Evolutionary conservation across 2,329 filamentous ascomycete species (phyloP), one percentile per base, ranked within the genome.

Genomic region (Curvularia verruculosa): DNA sequence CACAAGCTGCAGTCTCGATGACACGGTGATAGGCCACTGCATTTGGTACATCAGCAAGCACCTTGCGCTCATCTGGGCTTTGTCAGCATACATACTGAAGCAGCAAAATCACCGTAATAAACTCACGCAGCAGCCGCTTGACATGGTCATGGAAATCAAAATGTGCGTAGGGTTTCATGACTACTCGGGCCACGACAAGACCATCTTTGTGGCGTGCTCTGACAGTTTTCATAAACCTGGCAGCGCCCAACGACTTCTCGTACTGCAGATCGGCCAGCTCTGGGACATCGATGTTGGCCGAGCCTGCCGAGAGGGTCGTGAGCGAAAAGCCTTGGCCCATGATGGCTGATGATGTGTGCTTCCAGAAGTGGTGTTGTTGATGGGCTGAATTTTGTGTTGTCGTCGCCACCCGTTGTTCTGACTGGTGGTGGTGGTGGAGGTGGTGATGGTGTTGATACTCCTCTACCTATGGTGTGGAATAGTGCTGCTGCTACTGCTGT

Each of bases 291-390:
- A 99, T 96, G 68, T 92, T 92, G 56, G 93, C 93, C 52, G 92
- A 90, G 74, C 93, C 95, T 61, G 92, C 91, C 52, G 92, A 95
- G 64, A 96, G 90, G 73, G 92, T 93, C 52, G 92, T 91, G 69
- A 96, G 87, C 61, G 94, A 97, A 80, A 97, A 97, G 64, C 92
- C 93, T 84, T 99, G 95, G 64, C 95, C 95, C 95, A 99, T 99
- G 67, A 56, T 80, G 74, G 46, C 37, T 52, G 47, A 54, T 43
- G 46, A 53, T 49, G 28, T 44, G 57, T 53, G 58, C 50, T 59
- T 58, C 53, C 28, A 39, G 45, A n/a, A 48, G 48, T 54, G 36
- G 4, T 29, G 9, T n/a, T 23, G 15, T 18, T 26, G 50, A 21
- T 44, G n/a, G n/a, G n/a, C n/a, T n/a, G 12, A 15, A 19, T 55